These are phyloP conservation scores for Acacia crassicarpa DNA, from an alignment of 306 rosid species.

Conservation along the genomic window DNA sequence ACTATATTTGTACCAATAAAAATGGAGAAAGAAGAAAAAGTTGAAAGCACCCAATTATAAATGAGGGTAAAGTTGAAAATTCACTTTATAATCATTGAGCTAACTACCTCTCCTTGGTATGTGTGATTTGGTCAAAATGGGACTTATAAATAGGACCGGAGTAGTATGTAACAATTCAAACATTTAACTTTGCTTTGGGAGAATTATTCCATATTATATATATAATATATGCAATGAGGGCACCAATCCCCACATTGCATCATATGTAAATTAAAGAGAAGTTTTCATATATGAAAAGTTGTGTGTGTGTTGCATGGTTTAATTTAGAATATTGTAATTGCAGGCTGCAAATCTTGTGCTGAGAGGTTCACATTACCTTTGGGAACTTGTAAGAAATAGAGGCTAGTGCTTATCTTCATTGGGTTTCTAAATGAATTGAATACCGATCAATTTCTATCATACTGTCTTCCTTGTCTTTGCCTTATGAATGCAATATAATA, in stretches of 20 bases:
- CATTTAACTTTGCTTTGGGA: neutral
- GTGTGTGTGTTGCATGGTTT: neutral
- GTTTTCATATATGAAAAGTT: conserved; percentile 13
- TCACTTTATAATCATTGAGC: too few relatives aligned
- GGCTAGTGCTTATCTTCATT: conserved; percentile 20
- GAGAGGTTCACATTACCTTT: conserved; percentile 29
- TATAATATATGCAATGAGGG: neutral
- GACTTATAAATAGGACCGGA: too few relatives aligned
- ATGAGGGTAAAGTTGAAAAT: too few relatives aligned
- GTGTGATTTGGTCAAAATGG: too few relatives aligned
- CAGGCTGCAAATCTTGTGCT: neutral
- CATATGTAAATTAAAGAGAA: neutral
- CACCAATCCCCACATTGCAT: conserved; percentile 32
- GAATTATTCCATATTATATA: too few relatives aligned
- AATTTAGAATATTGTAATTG: neutral
- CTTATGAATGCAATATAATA: neutral
- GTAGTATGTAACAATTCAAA: too few relatives aligned
- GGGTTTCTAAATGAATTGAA: conserved; percentile 15
- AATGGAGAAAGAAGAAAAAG: too few relatives aligned
- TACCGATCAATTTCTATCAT: neutral
- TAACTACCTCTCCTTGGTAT: too few relatives aligned
- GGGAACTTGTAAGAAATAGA: neutral
- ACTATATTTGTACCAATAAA: too few relatives aligned
- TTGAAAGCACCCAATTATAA: too few relatives aligned
- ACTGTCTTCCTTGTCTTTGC: neutral